Base-by-base conservation (phyloP, 1,284 basidiomycete genomes). In the Ustilago hordei region DNA sequence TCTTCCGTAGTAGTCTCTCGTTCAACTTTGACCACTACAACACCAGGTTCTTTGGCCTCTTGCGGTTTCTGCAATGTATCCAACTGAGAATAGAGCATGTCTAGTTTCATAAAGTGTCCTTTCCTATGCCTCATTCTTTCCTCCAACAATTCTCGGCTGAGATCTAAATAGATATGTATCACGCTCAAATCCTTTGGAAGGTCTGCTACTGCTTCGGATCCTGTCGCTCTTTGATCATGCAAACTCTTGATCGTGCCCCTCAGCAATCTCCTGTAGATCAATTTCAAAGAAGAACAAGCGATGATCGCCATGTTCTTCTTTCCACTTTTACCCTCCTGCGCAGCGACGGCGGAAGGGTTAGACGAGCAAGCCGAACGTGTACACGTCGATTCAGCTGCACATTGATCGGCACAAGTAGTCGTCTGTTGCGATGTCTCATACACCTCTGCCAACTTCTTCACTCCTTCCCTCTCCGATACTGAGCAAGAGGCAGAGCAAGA, bases 41-140 rank as follows among this genome's bases (percentile, higher is more conserved):
- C 58, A 2, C 59, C 65, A 7, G 55, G 38, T 53, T 77, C 75
- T n/a, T 13, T 19, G 4, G 15, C 47, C 15, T 55, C 55, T 3
- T 63, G 35, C 0, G 94, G 94, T 72, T 89, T 89, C 87, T 98
- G 93, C 67, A 98, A 85, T 39, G 93, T 92, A 19, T 88, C 87
- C 70, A 97, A 84, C 88, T 98, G 95, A 74, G 92, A 92, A 60
- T 92, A 91, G 73, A 98, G 88, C 95, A 98, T 96, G 28, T 86
- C 84, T 31, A 91, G 90, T 86, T 95, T 95, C 92, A 98, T 94
- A 79, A 94, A 97, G 86, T 98, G 95, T 0, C 91, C 91, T 74
- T 91, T 86, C 35, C 95, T 88, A 61, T 88, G 88, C 79, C 86
- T 82, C 90, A 98, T 94, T 47, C 95, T 88, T 56, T 91, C 89